Conservation (phyloP, 176 grass and related monocot genomes). For the Dendrocalamus sinicus region DNA sequence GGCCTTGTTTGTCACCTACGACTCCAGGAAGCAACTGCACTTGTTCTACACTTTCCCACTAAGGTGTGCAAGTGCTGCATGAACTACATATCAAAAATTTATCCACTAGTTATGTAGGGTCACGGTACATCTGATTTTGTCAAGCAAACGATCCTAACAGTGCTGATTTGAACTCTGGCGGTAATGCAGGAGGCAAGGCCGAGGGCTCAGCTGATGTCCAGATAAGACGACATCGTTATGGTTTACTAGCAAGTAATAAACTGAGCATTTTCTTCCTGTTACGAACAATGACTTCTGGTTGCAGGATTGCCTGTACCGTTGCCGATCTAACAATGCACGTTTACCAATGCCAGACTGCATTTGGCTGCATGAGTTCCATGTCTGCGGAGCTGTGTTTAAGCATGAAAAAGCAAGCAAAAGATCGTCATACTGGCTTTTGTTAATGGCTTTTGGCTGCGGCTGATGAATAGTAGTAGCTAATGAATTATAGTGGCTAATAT, state of each 20-base stretch:
- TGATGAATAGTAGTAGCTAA: too few species aligned
- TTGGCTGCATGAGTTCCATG: slow-evolving; percentile 2
- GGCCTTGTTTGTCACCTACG: not conserved
- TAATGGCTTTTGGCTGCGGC: too few species aligned
- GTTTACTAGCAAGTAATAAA: not conserved
- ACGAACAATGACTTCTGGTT: not conserved
- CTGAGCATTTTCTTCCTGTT: not conserved
- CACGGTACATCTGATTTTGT: not conserved
- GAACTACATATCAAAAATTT: not conserved
- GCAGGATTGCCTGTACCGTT: not conserved
- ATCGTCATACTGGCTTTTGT: not conserved
- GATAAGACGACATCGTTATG: not conserved
- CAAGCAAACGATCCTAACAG: not conserved
- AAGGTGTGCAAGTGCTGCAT: not conserved
- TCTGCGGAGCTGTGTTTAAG: not conserved
- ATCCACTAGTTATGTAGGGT: not conserved
- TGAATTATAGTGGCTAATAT: too few species aligned
- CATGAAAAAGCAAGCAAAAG: not conserved
- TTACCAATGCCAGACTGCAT: not conserved
- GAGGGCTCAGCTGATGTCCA: not conserved
- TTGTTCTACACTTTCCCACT: not conserved
- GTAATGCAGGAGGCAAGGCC: not conserved
- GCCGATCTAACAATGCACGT: not conserved
- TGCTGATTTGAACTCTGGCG: not conserved
- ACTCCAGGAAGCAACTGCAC: not conserved